A percentile compares a stretch with the other conserved stretches of the same genome.
These are phyloP conservation scores for Magnaporthiopsis incrustans DNA, from an alignment of 2,329 filamentous ascomycete genomes.

Conservation along the genomic window DNA sequence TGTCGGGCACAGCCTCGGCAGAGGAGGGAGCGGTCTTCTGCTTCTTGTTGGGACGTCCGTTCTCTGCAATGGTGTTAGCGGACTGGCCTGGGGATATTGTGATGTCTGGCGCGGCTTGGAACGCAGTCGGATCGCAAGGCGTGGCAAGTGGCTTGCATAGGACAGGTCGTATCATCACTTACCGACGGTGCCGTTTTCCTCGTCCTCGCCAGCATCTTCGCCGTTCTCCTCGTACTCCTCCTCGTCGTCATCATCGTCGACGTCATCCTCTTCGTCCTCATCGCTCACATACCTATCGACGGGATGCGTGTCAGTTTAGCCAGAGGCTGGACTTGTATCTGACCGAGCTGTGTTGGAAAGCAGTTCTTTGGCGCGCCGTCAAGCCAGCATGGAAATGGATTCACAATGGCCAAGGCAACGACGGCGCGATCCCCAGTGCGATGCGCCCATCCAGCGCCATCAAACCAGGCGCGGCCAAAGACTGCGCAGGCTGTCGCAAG, in stretches of 20 bases:
- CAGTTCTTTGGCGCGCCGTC: not conserved
- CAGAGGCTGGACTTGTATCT: not conserved
- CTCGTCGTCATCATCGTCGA: slow-evolving; percentile 26
- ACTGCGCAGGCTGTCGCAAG: slow-evolving; percentile 10
- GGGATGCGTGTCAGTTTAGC: not conserved
- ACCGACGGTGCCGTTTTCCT: slow-evolving; percentile 28
- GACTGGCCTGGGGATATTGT: not conserved
- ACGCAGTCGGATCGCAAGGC: not conserved
- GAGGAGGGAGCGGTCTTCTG: slow-evolving; percentile 34
- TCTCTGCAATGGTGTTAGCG: slow-evolving; percentile 17
- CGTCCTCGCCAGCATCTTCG: slow-evolving; percentile 29
- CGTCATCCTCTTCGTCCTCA: slow-evolving; percentile 20
- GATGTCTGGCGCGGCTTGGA: not conserved
- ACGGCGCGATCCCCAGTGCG: not conserved
- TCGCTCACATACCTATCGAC: slow-evolving; percentile 17
- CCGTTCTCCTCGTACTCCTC: slow-evolving; percentile 31
- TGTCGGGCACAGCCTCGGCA: slow-evolving; percentile 19
- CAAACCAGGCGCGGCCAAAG: not conserved
- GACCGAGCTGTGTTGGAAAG: not conserved
- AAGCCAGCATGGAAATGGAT: not conserved
- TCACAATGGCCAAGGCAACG: not conserved
- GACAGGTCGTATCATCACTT: slow-evolving; percentile 12
- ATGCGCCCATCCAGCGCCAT: not conserved
- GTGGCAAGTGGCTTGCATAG: not conserved
- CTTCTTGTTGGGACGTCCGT: slow-evolving; percentile 42